These are phyloP conservation scores for Talaromyces piceae DNA, from an alignment of 2,329 filamentous ascomycete species.

Conservation along the genomic window DNA sequence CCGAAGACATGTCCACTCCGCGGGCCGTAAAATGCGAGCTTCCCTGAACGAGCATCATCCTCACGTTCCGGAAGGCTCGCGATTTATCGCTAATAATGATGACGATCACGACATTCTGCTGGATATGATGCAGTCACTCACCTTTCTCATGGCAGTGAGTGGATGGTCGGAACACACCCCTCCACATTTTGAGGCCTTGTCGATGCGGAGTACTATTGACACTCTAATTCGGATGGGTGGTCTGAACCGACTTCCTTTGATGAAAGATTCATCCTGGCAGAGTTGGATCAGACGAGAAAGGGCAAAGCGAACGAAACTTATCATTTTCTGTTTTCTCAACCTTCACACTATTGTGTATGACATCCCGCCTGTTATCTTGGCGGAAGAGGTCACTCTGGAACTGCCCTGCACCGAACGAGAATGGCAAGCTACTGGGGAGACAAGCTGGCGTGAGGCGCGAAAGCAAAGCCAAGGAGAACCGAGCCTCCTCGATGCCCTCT, in stretches of 20 bases:
- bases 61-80: background rate
- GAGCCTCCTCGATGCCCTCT: background rate
- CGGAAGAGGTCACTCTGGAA: background rate
- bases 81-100: background rate
- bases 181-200: background rate
- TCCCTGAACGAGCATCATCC: background rate
- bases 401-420: background rate
- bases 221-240: background rate
- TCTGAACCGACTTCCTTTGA: background rate
- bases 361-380: background rate
- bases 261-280: background rate
- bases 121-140: background rate
- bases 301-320: background rate
- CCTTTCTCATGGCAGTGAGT: background rate
- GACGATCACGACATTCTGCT: background rate
- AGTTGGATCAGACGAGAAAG: background rate
- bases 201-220: background rate
- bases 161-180: background rate
- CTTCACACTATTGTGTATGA: background rate
- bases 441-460: background rate
- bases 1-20: background rate
- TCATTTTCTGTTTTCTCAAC: background rate
- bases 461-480: background rate
- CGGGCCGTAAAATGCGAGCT: background rate
- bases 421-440: background rate